Percentiles rank a stretch among this genome's conserved stretches.
phyloP scores from a whole-genome alignment of 805 yeast species.

The Ogataea saltuana region DNA sequence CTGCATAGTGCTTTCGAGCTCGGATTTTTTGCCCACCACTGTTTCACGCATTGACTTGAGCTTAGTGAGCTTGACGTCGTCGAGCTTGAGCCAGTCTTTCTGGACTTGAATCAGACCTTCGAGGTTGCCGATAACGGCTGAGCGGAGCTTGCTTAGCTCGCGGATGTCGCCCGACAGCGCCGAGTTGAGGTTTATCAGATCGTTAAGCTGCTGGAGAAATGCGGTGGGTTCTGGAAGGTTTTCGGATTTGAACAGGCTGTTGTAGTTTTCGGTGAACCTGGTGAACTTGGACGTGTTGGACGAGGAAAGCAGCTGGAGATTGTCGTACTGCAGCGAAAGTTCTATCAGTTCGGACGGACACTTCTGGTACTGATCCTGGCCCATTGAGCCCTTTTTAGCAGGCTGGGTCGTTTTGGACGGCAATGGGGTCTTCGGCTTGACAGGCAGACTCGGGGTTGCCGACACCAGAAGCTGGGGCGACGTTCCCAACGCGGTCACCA shows the following conservation, averaged over 20 bases:
- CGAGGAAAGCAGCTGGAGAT: conserved; percentile 25
- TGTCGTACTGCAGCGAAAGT: conserved; percentile 26
- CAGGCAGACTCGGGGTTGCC: conserved; percentile 5
- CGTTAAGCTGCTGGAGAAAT: conserved; percentile 28
- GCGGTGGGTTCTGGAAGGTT: conserved; percentile 35
- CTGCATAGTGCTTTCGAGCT: conserved; percentile 28
- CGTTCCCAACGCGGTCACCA: conserved; percentile 12
- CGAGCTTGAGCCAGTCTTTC: conserved; percentile 34
- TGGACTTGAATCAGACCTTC: conserved; percentile 31
- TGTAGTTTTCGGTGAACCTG: conserved; percentile 26
- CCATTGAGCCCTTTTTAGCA: not conserved
- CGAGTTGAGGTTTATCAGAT: conserved; percentile 16
- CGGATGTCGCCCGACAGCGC: conserved; percentile 15
- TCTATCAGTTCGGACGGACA: conserved; percentile 30
- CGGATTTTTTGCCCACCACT: conserved; percentile 25
- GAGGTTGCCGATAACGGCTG: conserved; percentile 27
- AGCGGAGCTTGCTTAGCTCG: conserved; percentile 23
- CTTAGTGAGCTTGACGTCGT: conserved; percentile 24
- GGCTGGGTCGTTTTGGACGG: not conserved
- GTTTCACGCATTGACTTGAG: conserved; percentile 19
- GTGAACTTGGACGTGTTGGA: conserved; percentile 21
- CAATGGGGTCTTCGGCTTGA: too few species aligned
- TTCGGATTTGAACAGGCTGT: conserved; percentile 30
- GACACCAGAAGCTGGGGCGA: conserved; percentile 7
- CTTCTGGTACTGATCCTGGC: conserved; percentile 11